Percentiles rank a stretch among this genome's conserved stretches.
phyloP scores from a whole-genome alignment of 2,329 filamentous ascomycete species.

The Sclerotinia subarctica region DNA sequence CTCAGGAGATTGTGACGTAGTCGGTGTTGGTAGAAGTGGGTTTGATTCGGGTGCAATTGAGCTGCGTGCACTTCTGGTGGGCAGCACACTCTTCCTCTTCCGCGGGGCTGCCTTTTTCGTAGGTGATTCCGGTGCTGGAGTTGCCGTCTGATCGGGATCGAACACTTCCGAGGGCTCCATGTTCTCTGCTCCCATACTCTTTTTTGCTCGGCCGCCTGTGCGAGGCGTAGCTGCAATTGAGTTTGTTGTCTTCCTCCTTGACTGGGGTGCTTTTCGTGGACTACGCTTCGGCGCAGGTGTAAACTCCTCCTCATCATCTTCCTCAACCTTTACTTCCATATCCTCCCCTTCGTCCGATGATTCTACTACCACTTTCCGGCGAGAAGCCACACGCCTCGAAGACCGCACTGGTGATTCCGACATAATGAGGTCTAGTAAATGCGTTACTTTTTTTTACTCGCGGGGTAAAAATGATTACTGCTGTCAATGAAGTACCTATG shows the following conservation, averaged over 20 bases:
- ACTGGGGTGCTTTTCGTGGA: constrained; percentile 51
- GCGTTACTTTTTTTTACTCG: constrained; percentile 22
- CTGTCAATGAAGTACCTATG: not conserved
- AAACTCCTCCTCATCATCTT: constrained; percentile 67
- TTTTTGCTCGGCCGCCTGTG: constrained; percentile 43
- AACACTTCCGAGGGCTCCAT: constrained; percentile 61
- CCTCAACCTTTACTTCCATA: constrained; percentile 55
- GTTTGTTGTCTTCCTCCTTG: constrained; percentile 48
- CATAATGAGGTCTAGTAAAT: constrained; percentile 9
- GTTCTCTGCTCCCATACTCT: constrained; percentile 43
- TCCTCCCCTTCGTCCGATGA: constrained; percentile 74
- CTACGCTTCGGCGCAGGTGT: constrained; percentile 60
- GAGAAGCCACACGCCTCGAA: constrained; percentile 57
- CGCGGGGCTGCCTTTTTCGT: constrained; percentile 56
- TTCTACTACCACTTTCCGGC: constrained; percentile 72
- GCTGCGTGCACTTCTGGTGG: constrained; percentile 31
- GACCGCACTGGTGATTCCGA: constrained; percentile 49
- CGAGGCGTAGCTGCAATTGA: constrained; percentile 31
- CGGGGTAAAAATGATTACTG: constrained; percentile 11
- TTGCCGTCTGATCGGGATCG: constrained; percentile 52
- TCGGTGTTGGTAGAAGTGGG: constrained; percentile 48
- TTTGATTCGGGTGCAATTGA: constrained; percentile 37
- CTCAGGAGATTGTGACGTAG: constrained; percentile 56
- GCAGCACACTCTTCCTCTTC: constrained; percentile 62
- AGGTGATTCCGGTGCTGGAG: constrained; percentile 51